Conservation (phyloP, 2,329 filamentous ascomycete species). For the Alternaria burnsii region DNA sequence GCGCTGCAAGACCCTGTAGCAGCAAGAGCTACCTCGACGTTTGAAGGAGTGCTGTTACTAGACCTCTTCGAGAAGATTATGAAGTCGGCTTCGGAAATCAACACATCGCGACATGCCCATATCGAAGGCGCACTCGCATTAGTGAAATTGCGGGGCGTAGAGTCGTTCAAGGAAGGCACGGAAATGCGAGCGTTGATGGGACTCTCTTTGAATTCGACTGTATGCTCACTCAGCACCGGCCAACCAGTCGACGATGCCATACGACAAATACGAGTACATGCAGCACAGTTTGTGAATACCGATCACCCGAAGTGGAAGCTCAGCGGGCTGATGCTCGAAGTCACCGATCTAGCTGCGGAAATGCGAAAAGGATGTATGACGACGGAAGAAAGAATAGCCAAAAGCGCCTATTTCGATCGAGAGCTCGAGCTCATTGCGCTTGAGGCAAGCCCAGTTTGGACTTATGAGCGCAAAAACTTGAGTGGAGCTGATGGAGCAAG, state of each 20-base stretch:
- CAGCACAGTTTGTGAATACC: conserved; percentile 31
- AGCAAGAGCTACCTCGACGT: conserved; percentile 22
- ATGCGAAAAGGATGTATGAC: conserved; percentile 22
- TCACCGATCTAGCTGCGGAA: conserved; percentile 32
- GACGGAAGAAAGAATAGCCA: conserved; percentile 21
- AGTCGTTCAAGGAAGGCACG: conserved; percentile 22
- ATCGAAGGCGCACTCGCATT: conserved; percentile 37
- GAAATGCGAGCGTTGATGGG: conserved; percentile 29
- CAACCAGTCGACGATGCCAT: conserved; percentile 29
- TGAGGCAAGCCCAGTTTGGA: conserved; percentile 30
- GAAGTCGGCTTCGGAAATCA: conserved; percentile 14
- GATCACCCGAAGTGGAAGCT: conserved; percentile 44
- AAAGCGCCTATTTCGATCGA: conserved; percentile 33
- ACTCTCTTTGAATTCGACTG: conserved; percentile 38
- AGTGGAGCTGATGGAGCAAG: neutral
- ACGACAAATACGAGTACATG: conserved; percentile 30
- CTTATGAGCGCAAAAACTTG: conserved; percentile 19
- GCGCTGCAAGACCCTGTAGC: conserved; percentile 25
- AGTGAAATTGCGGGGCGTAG: conserved; percentile 33
- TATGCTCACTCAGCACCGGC: conserved; percentile 38
- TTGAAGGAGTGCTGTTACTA: conserved; percentile 35
- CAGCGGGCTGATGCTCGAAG: conserved; percentile 37
- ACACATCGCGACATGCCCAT: conserved; percentile 28
- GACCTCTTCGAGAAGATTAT: conserved; percentile 41
- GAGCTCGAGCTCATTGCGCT: conserved; percentile 30